Evolutionary conservation across 2,329 filamentous ascomycete species (phyloP), one percentile per base, ranked within the genome.

Genomic region (Drechslerella stenobrocha): DNA sequence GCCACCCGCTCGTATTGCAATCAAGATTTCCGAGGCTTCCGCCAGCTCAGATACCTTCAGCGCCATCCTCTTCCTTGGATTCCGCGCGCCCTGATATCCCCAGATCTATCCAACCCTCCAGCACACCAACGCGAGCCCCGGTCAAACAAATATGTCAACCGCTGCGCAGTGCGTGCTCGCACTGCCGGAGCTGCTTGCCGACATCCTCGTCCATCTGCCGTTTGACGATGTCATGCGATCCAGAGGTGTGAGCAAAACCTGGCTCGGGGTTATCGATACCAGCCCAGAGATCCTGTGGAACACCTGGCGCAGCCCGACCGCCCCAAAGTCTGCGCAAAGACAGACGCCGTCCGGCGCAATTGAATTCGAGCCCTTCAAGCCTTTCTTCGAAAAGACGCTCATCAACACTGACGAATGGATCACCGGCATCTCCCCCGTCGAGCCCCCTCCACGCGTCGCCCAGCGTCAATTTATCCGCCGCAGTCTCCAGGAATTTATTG

Each of bases 341-440:
- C 30, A 34, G 13, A 42, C n/a, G 28, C 35, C 57, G 28, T 5
- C 28, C 5, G 11, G 11, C 9, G 18, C 22, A 15, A 47, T 42
- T 3, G 37, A 66, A 11, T 66, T 66, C 18, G 61, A 66, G 24
- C 61, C 61, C 22, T 66, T 66, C 53, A 53, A 55, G 22, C 61
- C 61, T 1, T 66, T 66, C 48, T 66, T 66, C 22, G 61, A 66
- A 48, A 53, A 55, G 2, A 66, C 53, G 2, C 53, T 66, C 34
- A 66, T 66, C 3, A 66, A 66, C 34, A 59, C 51, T 2, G 52
- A 66, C 34, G 61, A 66, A 59, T 66, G 61, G 61, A 66, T 42
- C 23, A 58, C 53, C n/a, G 53, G 47, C 11, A 46, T 37, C 15
- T 50, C 40, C 3, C 53, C 53, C 8, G 7, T 8, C 8, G 28